These are phyloP conservation scores for Cylindrotheca fusiformis DNA, from an alignment of 108 stramenopile genomes.

Conservation along the genomic window DNA sequence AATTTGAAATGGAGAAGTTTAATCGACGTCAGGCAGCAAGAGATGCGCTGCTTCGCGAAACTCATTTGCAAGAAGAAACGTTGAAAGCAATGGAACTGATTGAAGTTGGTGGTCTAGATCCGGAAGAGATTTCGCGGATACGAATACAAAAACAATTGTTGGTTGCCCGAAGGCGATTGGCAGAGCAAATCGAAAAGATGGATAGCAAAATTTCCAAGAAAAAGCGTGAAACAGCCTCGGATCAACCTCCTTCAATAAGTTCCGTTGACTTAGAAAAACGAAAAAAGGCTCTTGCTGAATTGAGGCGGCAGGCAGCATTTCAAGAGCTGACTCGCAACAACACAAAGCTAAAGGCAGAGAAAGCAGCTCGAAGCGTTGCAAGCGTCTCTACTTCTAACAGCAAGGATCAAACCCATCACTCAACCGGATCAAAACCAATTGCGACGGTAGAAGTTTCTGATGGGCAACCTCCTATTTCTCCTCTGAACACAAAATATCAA, in stretches of 20 bases:
- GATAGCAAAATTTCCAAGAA: neutral
- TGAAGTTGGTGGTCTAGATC: neutral
- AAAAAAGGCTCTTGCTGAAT: conserved; percentile 16
- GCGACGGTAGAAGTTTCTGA: neutral
- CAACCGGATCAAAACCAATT: neutral
- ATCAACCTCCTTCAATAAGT: conserved; percentile 1
- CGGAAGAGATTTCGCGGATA: neutral
- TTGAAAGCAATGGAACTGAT: neutral
- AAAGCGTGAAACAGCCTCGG: neutral
- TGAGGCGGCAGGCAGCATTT: conserved; percentile 16
- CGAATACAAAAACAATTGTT: neutral
- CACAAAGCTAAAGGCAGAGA: conserved; percentile 3
- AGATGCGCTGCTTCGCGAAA: conserved; percentile 1
- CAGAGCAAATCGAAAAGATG: neutral
- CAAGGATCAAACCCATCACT: neutral
- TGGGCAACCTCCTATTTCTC: neutral
- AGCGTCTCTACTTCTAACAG: neutral
- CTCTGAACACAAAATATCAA: too few species aligned
- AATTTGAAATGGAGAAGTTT: conserved; percentile 4
- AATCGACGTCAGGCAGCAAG: conserved; percentile 5
- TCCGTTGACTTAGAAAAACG: conserved; percentile 2
- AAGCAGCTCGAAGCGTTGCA: neutral
- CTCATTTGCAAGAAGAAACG: neutral
- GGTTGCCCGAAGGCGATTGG: neutral
- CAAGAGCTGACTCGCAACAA: conserved; percentile 8